phyloP scores from a whole-genome alignment of 495 filamentous ascomycete genomes.

The Penicillium crystallinum region DNA sequence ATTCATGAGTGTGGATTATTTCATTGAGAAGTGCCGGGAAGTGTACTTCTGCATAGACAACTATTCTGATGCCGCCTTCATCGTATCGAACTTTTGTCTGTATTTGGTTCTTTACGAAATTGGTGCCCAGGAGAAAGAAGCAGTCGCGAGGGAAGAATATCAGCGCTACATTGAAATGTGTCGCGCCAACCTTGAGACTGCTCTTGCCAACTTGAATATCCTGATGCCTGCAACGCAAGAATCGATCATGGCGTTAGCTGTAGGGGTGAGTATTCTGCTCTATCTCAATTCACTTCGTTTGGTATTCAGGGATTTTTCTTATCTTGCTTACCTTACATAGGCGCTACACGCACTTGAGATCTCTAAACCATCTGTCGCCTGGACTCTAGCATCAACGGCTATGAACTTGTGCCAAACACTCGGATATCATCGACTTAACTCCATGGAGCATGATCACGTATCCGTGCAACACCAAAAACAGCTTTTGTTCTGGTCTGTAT shows the following conservation, averaged over 20 bases:
- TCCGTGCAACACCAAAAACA: slow-evolving; percentile 32
- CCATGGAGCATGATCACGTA: slow-evolving; percentile 42
- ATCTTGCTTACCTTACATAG: slow-evolving; percentile 15
- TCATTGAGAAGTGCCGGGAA: slow-evolving; percentile 53
- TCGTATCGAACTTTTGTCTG: slow-evolving; percentile 52
- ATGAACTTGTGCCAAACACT: slow-evolving; percentile 57
- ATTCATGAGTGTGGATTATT: slow-evolving; percentile 46
- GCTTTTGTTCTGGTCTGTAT: slow-evolving; percentile 58
- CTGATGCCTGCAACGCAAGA: slow-evolving; percentile 54
- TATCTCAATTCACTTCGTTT: not conserved
- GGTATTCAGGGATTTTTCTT: not conserved
- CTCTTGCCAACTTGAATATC: slow-evolving; percentile 51
- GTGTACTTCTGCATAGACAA: slow-evolving; percentile 58
- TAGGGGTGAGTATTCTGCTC: slow-evolving; percentile 43
- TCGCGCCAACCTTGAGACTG: slow-evolving; percentile 54
- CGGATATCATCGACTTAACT: slow-evolving; percentile 56
- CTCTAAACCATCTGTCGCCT: slow-evolving; percentile 58
- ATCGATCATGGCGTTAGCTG: slow-evolving; percentile 53
- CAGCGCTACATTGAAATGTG: slow-evolving; percentile 40
- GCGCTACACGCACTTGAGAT: slow-evolving; percentile 56
- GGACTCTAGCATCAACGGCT: slow-evolving; percentile 54
- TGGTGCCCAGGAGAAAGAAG: slow-evolving; percentile 29
- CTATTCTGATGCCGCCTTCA: slow-evolving; percentile 49
- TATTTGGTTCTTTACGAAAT: slow-evolving; percentile 53
- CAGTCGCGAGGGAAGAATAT: slow-evolving; percentile 27